A percentile compares a stretch with the other conserved stretches of the same genome.
These are phyloP conservation scores for Trichoderma arundinaceum DNA, from an alignment of 2,329 filamentous ascomycete genomes.

Conservation along the genomic window DNA sequence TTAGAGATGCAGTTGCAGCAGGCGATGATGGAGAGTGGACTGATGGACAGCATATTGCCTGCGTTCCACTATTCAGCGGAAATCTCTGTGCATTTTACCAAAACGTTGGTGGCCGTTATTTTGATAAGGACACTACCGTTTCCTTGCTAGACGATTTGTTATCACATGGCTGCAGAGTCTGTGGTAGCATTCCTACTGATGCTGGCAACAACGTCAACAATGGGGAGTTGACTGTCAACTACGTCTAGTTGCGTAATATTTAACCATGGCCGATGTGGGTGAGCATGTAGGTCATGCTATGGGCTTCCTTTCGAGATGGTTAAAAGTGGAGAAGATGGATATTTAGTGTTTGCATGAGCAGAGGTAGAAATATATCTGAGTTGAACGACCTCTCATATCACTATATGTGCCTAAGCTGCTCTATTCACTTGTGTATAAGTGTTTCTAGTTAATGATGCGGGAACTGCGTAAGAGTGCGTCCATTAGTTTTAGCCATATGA, in stretches of 20 bases:
- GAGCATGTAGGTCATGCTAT: too few species aligned
- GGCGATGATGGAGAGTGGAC: neutral
- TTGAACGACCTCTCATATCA: too few species aligned
- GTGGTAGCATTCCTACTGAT: slow-evolving; percentile 33
- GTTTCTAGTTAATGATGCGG: too few species aligned
- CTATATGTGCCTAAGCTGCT: too few species aligned
- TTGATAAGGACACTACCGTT: slow-evolving; percentile 30
- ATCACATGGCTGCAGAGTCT: slow-evolving; percentile 27
- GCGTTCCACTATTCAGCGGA: slow-evolving; percentile 28
- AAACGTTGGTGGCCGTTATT: slow-evolving; percentile 29
- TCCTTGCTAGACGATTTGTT: slow-evolving; percentile 14
- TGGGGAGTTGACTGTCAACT: slow-evolving; percentile 34
- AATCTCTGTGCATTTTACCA: slow-evolving; percentile 32
- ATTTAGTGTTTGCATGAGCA: too few species aligned
- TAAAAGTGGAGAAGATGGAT: too few species aligned
- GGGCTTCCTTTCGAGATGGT: too few species aligned
- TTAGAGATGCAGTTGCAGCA: neutral
- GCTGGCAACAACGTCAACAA: slow-evolving; percentile 32
- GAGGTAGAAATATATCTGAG: too few species aligned
- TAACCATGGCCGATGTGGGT: too few species aligned
- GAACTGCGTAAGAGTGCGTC: too few species aligned
- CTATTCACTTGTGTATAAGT: too few species aligned
- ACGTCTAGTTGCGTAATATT: neutral
- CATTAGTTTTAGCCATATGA: too few species aligned
- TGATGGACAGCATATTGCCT: slow-evolving; percentile 30